Percentiles rank a stretch among this genome's conserved stretches.
phyloP scores from a whole-genome alignment of 305 asterid species.

The Solanum hybrid region DNA sequence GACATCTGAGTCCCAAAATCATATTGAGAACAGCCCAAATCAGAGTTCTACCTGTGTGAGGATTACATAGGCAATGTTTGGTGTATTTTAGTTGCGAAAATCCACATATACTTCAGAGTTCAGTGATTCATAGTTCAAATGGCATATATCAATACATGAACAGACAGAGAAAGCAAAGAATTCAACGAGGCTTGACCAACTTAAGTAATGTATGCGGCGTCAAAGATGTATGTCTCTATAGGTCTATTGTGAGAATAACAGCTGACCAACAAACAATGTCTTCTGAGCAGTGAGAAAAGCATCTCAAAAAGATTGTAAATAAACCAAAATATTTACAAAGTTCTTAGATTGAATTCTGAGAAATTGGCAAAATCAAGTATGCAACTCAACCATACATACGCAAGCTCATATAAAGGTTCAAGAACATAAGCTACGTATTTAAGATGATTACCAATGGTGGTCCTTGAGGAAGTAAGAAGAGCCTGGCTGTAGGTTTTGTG shows the following conservation, averaged over 20 bases:
- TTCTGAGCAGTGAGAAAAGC: neutral
- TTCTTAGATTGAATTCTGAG: neutral
- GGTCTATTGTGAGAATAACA: neutral
- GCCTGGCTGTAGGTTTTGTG: conserved; percentile 83
- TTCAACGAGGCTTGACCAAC: neutral
- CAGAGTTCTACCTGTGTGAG: neutral
- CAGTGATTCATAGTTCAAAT: neutral
- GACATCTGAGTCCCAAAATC: neutral
- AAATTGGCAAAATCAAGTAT: neutral
- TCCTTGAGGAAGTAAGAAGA: conserved; percentile 94
- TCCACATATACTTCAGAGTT: neutral
- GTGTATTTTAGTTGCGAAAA: neutral
- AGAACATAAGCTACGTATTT: neutral
- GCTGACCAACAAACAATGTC: neutral
- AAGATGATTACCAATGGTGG: conserved; percentile 66
- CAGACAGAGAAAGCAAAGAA: neutral
- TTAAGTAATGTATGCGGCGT: neutral
- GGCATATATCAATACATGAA: neutral
- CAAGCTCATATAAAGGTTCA: neutral
- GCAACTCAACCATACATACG: neutral
- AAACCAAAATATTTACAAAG: neutral
- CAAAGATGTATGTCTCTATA: neutral
- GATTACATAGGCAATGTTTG: neutral
- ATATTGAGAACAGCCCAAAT: neutral
- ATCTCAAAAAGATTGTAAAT: neutral